Evolutionary conservation across 177 flowering plant genomes (phyloP).

Genomic region (Vitis hybrid): DNA sequence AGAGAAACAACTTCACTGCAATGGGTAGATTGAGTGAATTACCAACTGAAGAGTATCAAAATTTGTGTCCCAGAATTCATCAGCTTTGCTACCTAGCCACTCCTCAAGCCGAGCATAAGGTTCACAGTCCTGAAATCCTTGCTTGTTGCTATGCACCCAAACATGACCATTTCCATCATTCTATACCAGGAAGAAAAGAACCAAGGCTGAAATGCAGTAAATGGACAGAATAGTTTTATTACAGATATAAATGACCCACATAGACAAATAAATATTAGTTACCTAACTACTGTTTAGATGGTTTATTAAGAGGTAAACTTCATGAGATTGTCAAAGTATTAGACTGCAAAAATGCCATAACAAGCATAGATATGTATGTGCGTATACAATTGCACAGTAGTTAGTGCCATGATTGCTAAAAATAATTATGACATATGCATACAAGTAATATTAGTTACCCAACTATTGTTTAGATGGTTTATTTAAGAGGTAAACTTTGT

Average conservation of each 20-base stretch:
- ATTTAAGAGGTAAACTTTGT: too few relatives aligned
- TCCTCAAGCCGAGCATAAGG: constrained; percentile 52
- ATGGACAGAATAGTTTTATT: neutral
- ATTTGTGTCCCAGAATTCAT: constrained; percentile 50
- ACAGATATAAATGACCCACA: neutral
- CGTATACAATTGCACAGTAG: too few relatives aligned
- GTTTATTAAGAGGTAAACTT: too few relatives aligned
- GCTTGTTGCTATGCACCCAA: constrained; percentile 54
- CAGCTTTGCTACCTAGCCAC: constrained; percentile 44
- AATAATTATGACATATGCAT: too few relatives aligned
- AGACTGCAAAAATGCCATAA: too few relatives aligned
- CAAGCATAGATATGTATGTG: too few relatives aligned
- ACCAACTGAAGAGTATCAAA: constrained; percentile 49
- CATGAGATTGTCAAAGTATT: too few relatives aligned
- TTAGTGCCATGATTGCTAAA: too few relatives aligned
- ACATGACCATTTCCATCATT: constrained; percentile 34
- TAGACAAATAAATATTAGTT: neutral
- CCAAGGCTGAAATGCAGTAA: neutral
- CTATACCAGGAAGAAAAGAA: constrained; percentile 21
- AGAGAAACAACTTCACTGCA: neutral
- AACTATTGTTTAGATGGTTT: neutral
- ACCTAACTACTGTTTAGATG: neutral
- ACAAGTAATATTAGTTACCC: neutral
- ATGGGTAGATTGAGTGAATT: constrained; percentile 1
- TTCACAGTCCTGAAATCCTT: constrained; percentile 63